Evolutionary conservation across 1,284 basidiomycete species (phyloP), one percentile per base, ranked within the genome.

Genomic region (Boletus hoseneyae): DNA sequence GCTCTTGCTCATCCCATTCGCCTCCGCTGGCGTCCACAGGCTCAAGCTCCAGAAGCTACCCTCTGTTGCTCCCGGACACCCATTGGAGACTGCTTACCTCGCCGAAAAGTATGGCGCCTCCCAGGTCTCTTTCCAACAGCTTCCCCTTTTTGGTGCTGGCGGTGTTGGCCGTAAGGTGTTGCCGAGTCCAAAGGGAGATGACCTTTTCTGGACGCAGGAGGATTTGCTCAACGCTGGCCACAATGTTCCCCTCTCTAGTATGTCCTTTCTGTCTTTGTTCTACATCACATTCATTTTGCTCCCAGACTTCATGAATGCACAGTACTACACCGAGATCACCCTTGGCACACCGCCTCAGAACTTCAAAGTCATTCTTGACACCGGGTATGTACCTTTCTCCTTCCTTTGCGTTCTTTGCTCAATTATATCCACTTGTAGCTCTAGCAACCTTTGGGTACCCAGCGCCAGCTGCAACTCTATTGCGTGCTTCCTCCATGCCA

Each of bases 401-500:
- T 13, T 6, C 3, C 4, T 39, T 0, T 7, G 19, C 13, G 1
- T 7, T 30, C 13, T 40, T 13, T 0, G 1, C 50, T 62, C 4
- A 61, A 19, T 42, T 33, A 4, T 57, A 35, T 25, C 48, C 25
- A 29, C 25, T 35, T 42, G 15, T 46, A 88, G 87, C 21, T 95
- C 93, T 40, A 88, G 89, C 69, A 96, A 96, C 68, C 80, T 96
- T 18, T 97, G 93, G 93, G 90, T 97, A 6, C 97, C 97, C 10
- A 93, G 93, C 62, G 72, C 74, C 30, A 72, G 81, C 58, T 99
- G 97, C 76, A 90, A 85, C 11, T 96, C 93, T 30, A 99, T 99
- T 62, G 95, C 97, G 23, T 99, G 97, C 75, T 99, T 99, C 87
- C 77, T 97, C 41, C 96, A 98, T 67, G 64, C 82, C 65, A 97